These are phyloP conservation scores for Alternaria sp. DNA, from an alignment of 2,329 filamentous ascomycete species.

Conservation along the genomic window DNA sequence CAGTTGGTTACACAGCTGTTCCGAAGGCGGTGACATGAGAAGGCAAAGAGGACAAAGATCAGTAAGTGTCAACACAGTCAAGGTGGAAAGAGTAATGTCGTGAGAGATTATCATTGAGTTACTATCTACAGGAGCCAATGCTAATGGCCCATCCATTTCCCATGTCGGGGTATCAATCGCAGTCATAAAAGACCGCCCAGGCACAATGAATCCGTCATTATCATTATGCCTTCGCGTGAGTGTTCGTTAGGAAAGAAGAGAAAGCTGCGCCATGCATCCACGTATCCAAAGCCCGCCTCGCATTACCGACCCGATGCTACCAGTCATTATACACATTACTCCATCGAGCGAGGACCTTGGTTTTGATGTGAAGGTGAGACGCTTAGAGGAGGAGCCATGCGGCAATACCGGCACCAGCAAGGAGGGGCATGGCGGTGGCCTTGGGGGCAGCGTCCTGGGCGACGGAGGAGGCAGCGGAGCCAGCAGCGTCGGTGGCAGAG, in stretches of 20 bases:
- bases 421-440: constrained; percentile 46
- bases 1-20: background rate
- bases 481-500: constrained; percentile 13
- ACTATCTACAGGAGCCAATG: constrained; percentile 30
- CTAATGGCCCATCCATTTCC: constrained; percentile 18
- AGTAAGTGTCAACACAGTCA: background rate
- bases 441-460: constrained; percentile 29
- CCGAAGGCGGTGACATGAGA: background rate
- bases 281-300: constrained; percentile 31
- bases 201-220: constrained; percentile 31
- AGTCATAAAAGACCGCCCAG: constrained; percentile 24
- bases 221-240: constrained; percentile 29
- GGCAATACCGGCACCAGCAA: constrained; percentile 45
- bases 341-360: constrained; percentile 29
- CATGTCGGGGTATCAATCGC: constrained; percentile 43
- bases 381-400: constrained; percentile 49
- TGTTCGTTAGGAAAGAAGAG: constrained; percentile 22
- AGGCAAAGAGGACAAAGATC: background rate
- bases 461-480: constrained; percentile 20
- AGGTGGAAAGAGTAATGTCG: background rate
- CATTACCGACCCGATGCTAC: constrained; percentile 10
- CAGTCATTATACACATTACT: constrained; percentile 45
- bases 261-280: constrained; percentile 21
- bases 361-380: constrained; percentile 2
- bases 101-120: constrained; percentile 31